Evolutionary conservation across 2,329 filamentous ascomycete genomes (phyloP), one percentile per base, ranked within the genome.

Genomic region (Sarocladiaceae sp.): DNA sequence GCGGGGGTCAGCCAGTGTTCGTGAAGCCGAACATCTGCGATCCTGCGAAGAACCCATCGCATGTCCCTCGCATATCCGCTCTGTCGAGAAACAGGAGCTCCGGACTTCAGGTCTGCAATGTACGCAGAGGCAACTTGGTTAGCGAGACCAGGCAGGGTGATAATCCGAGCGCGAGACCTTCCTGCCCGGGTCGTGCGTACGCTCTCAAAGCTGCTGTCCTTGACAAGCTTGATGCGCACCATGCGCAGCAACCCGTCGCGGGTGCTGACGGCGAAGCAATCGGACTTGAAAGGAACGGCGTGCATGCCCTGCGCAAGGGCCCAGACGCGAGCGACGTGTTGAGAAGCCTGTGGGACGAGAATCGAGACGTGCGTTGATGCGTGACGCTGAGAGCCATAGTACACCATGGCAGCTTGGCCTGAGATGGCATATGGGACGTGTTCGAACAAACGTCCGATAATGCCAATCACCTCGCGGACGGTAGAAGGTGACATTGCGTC

Each of bases 361-460:
- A 42, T 29, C 6, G 26, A 29, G 24, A 42, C 26, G 24, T 29
- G 39, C n/a, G 16, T 6, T 16, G 26, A 24, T 23, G 10, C 20
- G 39, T 29, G 16, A 31, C 13, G 26, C 10, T 42, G 15, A 16
- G 27, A 42, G 47, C 70, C 72, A 58, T 72, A 68, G 37, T 67
- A 62, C 3, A 59, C 52, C 47, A 77, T 59, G 11, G 70, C 71
- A 0, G 63, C 62, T 18, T 63, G 58, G 18, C 74, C 74, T 50
- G 59, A 64, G 33, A 78, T 62, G 10, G 66, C 66, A 53, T 73
- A 76, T 16, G 61, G 65, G 1, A 71, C 61, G 53, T 72, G 66
- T 15, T 53, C 50, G 16, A 78, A 62, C 4, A 61, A 55, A 0
- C 42, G 39, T 46, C 67, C 61, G 33, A 77, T 52, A n/a, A 55